Evolutionary conservation across 148 eudicot genomes (phyloP), one percentile per base, ranked within the genome.

Genomic region (Rheum nobile): DNA sequence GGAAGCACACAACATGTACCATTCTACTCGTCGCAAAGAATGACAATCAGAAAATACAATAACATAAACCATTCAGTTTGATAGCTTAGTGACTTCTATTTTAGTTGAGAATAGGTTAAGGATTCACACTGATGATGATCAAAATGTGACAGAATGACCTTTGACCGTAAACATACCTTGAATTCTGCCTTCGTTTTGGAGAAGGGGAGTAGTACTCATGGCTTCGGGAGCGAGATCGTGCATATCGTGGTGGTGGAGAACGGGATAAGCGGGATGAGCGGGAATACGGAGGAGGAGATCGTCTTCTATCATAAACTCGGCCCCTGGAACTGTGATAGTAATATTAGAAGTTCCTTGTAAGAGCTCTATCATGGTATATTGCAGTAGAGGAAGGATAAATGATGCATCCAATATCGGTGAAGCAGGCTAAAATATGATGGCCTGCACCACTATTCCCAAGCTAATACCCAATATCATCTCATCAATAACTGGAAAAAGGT

Each of bases 221-320:
- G 81, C 90, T 80, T 44, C 77, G 89, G 35, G 98, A 89, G 65
- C 86, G 82, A 6, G 97, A 81, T 82, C 91, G 86, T 73, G 72
- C 87, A 81, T 83, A 74, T 12, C 93, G 93, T 57, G 94, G 87
- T 59, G 97, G 83, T 4, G 97, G 93, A 59, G 93, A 91, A 31
- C 79, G 86, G 38, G 92, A 86, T 71, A 74, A 34, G 10, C 84
- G 83, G 31, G 92, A 92, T 31, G 92, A 88, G 9, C 85, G 90
- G 6, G 92, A 90, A 75, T 87, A 80, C 29, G 89, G 91, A 50
- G 89, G 82, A 9, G 91, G 97, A 41, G 97, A 91, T 31, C 89
- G 85, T 67, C 98, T 87, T 77, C 97, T 85, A 81, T 84, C 92
- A 84, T 85, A 78, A 76, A 13, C 50, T 13, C 90, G 83, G 32